A percentile compares a stretch with the other conserved stretches of the same genome.
Evolutionary conservation across 345 rosid genomes (phyloP).

Genomic region (Eucalyptus polybractea): DNA sequence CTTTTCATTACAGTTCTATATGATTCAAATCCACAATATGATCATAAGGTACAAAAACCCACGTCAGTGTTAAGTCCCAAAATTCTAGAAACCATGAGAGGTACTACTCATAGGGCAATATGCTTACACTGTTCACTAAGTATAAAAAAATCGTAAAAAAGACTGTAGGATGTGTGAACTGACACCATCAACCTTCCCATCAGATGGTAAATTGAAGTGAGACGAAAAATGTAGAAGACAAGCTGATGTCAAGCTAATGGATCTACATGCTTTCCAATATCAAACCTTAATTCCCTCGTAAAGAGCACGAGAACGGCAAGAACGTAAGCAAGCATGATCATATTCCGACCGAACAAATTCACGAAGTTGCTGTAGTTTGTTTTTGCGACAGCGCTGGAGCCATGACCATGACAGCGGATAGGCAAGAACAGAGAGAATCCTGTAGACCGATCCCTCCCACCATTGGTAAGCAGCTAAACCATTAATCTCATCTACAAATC

Average conservation of each 20-base stretch:
- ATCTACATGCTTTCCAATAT: not conserved
- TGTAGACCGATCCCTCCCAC: conserved; percentile 91
- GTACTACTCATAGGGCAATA: not conserved
- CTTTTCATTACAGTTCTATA: not conserved
- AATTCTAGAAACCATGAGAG: not conserved
- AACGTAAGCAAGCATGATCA: conserved; percentile 91
- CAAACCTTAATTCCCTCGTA: conserved; percentile 90
- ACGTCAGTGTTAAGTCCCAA: not conserved
- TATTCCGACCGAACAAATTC: conserved; percentile 94
- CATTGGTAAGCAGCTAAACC: conserved; percentile 81
- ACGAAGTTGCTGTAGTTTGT: conserved; percentile 80
- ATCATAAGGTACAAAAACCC: not conserved
- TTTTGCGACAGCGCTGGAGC: conserved; percentile 66
- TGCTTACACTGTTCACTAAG: not conserved
- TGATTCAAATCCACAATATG: not conserved
- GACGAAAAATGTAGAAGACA: not conserved
- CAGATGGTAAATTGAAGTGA: not conserved
- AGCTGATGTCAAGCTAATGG: not conserved
- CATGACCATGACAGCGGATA: conserved; percentile 92
- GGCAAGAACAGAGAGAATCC: conserved; percentile 64
- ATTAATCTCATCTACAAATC: conserved; percentile 88
- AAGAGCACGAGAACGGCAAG: conserved; percentile 94
- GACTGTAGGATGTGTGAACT: not conserved
- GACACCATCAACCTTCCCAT: not conserved
- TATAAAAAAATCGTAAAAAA: not conserved